phyloP scores from a whole-genome alignment of 73 alveolate genomes.

The Symbiodinium pilosum region DNA sequence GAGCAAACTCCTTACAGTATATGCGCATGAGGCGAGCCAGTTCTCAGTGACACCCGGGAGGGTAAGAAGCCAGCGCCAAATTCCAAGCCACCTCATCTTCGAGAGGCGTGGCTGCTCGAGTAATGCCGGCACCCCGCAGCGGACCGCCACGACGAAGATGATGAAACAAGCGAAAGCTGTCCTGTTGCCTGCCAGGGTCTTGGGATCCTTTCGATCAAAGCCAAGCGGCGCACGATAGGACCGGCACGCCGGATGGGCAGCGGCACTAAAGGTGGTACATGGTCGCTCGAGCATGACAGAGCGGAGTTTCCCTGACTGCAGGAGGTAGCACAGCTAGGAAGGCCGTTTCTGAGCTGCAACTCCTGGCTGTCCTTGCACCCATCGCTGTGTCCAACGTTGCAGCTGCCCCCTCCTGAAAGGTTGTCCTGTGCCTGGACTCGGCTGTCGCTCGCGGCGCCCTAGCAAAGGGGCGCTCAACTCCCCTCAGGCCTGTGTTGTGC shows the following conservation, averaged over 20 bases:
- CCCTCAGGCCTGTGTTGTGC: neutral
- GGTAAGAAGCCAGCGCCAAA: neutral
- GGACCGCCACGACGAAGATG: neutral
- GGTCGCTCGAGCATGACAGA: neutral
- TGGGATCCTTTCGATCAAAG: neutral
- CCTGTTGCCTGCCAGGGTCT: neutral
- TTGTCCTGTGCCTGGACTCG: no score
- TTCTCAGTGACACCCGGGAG: no score
- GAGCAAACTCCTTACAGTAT: no score
- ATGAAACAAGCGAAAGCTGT: neutral
- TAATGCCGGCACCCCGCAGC: neutral
- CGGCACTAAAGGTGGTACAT: neutral
- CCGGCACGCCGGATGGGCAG: neutral
- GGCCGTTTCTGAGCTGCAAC: no score
- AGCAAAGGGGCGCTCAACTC: neutral
- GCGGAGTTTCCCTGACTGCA: no score
- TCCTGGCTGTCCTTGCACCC: no score
- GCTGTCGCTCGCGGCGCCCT: neutral
- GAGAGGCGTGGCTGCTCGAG: neutral
- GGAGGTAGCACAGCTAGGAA: no score
- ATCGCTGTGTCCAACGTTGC: no score
- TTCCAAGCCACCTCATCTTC: neutral
- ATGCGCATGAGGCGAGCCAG: no score
- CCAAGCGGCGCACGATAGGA: neutral
- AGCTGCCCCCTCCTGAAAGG: no score